Base-by-base conservation (phyloP, 2,329 filamentous ascomycete species). In the Fragosphaeria purpurea region DNA sequence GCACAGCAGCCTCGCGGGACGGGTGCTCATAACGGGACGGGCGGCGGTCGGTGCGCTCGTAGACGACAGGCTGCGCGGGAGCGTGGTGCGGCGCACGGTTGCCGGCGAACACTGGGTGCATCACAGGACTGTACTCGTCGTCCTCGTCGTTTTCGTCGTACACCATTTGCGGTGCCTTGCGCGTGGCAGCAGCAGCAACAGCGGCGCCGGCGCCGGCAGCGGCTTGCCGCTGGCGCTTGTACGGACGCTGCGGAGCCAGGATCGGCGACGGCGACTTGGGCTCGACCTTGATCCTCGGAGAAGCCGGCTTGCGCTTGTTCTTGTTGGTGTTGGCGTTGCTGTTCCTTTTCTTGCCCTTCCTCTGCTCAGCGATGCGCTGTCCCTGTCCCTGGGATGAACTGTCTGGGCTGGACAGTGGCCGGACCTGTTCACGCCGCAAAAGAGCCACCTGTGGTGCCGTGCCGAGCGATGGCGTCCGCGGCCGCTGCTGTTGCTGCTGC, bases 231-330 rank as follows among this genome's bases (percentile, higher is more conserved):
- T 74, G 73, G 47, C 80, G 74, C 61, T 83, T 84, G 57, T 67
- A 69, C 8, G 80, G 75, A 46, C 78, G 72, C 35, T 71, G 63
- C 53, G 73, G 72, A 13, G 72, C 72, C 53, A 68, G 68, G 47
- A 82, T 63, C 7, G 79, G 80, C 6, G 80, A 83, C 1, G 77
- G 75, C 2, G 82, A 85, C 45, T 70, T 72, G n/a, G 81, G 81
- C 60, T 85, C 82, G 31, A 74, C 67, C 59, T 85, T 85, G 58
- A 85, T 82, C 55, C 74, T 72, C 8, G 79, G 76, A 37, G 71
- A 73, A 39, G 63, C 65, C 47, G 65, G 70, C 66, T 71, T 74
- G 58, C 70, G 72, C 61, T 73, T 71, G 42, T 22, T 22, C 22
- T 22, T 22, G 22, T 22, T 22, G 22, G 2, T 22, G 22, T 22